Evolutionary conservation across 2,329 filamentous ascomycete species (phyloP).

Genomic region (Orbilia oligospora): DNA sequence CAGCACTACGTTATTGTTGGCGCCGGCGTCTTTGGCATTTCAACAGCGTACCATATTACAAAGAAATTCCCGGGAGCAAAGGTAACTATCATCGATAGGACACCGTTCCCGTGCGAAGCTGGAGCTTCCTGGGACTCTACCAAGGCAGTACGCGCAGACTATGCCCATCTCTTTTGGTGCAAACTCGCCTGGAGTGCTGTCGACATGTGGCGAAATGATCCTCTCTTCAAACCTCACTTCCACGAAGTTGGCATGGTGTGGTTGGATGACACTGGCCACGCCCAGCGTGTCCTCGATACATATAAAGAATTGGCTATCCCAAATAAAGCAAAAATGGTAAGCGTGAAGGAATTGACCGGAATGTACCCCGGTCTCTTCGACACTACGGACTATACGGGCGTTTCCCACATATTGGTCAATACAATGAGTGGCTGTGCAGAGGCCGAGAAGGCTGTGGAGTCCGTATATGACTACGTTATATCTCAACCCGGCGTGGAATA

Average conservation of each 20-base stretch:
- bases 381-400: constrained; percentile 74
- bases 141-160: constrained; percentile 80
- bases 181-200: constrained; percentile 77
- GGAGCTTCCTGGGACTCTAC: constrained; percentile 82
- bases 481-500: constrained; percentile 73
- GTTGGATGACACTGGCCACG: constrained; percentile 71
- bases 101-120: constrained; percentile 70
- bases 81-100: constrained; percentile 74
- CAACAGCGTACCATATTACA: constrained; percentile 76
- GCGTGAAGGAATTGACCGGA: constrained; percentile 71
- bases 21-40: constrained; percentile 77
- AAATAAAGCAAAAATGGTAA: constrained; percentile 68
- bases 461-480: constrained; percentile 72
- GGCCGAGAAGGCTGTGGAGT: constrained; percentile 73
- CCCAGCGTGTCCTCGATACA: constrained; percentile 71
- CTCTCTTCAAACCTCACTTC: constrained; percentile 73
- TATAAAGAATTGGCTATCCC: constrained; percentile 70
- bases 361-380: constrained; percentile 74
- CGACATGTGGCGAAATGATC: constrained; percentile 73
- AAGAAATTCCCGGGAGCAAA: constrained; percentile 70
- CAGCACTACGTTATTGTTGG: constrained; percentile 74
- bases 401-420: constrained; percentile 75
- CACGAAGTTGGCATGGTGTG: constrained; percentile 75
- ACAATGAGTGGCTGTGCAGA: constrained; percentile 75
- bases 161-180: constrained; percentile 76